Percentiles rank a stretch among this genome's conserved stretches.
These are phyloP conservation scores for Tulasnella sp. DNA, from an alignment of 768 basidiomycete species.

Conservation along the genomic window DNA sequence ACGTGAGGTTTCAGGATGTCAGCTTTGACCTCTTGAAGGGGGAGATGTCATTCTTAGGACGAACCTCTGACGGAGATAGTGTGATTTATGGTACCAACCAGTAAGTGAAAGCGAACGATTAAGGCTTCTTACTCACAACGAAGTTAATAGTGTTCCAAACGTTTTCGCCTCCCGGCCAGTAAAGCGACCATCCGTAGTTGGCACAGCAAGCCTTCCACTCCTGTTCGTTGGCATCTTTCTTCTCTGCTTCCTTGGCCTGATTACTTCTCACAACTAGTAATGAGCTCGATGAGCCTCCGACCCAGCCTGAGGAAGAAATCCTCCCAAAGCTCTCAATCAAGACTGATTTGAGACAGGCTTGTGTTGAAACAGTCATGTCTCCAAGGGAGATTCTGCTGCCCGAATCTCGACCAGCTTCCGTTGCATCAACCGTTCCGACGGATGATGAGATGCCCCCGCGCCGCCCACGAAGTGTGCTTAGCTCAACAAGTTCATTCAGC, in stretches of 20 bases:
- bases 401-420: neutral
- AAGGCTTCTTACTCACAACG: neutral
- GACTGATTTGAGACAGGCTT: neutral
- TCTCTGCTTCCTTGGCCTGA: neutral
- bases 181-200: neutral
- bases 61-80: neutral
- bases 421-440: neutral
- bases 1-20: neutral
- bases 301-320: neutral
- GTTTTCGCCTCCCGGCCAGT: neutral
- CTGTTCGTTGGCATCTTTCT: neutral
- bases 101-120: neutral
- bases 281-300: neutral
- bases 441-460: neutral
- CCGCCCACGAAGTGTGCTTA: neutral
- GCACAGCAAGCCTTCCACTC: neutral
- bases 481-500: neutral
- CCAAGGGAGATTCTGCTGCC: neutral
- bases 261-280: neutral
- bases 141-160: neutral
- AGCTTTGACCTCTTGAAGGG: slow-evolving; percentile 1
- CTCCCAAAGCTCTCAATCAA: neutral
- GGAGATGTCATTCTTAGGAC: neutral
- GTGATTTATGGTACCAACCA: neutral
- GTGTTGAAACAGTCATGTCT: neutral